phyloP scores from a whole-genome alignment of 148 eudicot genomes.

The Linanthus parryae region DNA sequence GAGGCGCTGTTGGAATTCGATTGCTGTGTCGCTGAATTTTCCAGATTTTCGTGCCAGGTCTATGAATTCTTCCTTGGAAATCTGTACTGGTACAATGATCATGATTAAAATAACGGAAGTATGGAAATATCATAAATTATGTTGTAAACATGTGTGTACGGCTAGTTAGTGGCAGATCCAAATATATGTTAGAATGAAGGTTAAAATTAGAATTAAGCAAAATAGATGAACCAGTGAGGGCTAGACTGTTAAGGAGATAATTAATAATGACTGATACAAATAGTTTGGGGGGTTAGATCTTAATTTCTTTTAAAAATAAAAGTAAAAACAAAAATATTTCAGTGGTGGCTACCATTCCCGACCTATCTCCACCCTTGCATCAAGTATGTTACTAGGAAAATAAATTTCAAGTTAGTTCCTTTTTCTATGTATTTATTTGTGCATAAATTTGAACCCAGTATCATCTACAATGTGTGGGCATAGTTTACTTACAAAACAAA shows the following conservation, averaged over 20 bases:
- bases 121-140: background rate
- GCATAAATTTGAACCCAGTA: no score
- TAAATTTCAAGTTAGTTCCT: no score
- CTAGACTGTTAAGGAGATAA: background rate
- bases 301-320: no score
- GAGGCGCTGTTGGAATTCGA: conserved; percentile 40
- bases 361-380: no score
- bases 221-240: no score
- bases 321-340: no score
- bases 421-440: no score
- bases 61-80: conserved; percentile 53
- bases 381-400: no score
- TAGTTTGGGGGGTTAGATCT: no score
- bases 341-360: no score
- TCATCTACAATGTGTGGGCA: no score
- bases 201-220: background rate
- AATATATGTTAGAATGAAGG: background rate
- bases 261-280: background rate
- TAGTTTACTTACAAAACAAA: no score
- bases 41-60: conserved; percentile 67
- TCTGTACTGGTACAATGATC: conserved; percentile 18
- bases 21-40: conserved; percentile 38
- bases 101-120: background rate
- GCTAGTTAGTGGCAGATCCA: background rate
- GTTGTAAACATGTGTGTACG: background rate